phyloP scores from a whole-genome alignment of 1,284 basidiomycete genomes.

The Xerocomus minutiporus region DNA sequence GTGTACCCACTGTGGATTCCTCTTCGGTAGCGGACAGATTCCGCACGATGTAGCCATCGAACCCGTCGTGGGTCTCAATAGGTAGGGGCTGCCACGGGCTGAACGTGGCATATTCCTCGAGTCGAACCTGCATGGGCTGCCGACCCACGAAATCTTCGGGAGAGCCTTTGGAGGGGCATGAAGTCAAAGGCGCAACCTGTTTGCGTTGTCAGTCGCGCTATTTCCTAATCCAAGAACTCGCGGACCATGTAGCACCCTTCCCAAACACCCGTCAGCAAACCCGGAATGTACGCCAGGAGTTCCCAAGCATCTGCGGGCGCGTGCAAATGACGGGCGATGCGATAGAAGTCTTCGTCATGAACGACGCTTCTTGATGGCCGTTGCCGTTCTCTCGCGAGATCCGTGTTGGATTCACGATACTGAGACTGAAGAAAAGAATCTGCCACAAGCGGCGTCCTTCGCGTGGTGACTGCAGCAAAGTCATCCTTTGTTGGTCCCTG shows the following conservation, averaged over 20 bases:
- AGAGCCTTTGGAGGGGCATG: constrained; percentile 3
- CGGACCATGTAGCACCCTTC: constrained; percentile 53
- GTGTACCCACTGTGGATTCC: constrained; percentile 23
- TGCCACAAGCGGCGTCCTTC: constrained; percentile 42
- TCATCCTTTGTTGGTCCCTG: constrained; percentile 52
- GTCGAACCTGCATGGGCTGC: constrained; percentile 33
- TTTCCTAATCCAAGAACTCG: constrained; percentile 17
- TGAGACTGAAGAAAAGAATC: constrained; percentile 33
- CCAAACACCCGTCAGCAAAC: constrained; percentile 50
- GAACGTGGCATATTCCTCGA: constrained; percentile 31
- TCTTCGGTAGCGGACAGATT: constrained; percentile 22
- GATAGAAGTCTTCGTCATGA: constrained; percentile 43
- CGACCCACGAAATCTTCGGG: constrained; percentile 32
- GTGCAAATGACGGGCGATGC: constrained; percentile 27
- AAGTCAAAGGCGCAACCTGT: constrained; percentile 29
- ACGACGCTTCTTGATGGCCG: constrained; percentile 34
- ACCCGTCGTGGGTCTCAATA: constrained; percentile 18
- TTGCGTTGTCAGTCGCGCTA: constrained; percentile 17
- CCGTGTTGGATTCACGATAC: constrained; percentile 31
- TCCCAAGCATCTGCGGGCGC: constrained; percentile 25
- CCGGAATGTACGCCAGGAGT: constrained; percentile 35
- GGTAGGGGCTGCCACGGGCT: constrained; percentile 33
- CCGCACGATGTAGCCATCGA: constrained; percentile 27
- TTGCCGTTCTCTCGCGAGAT: constrained; percentile 32
- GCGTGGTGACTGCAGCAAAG: constrained; percentile 32